Base-by-base conservation (phyloP, 1,284 basidiomycete genomes). In the Cerrena zonata region DNA sequence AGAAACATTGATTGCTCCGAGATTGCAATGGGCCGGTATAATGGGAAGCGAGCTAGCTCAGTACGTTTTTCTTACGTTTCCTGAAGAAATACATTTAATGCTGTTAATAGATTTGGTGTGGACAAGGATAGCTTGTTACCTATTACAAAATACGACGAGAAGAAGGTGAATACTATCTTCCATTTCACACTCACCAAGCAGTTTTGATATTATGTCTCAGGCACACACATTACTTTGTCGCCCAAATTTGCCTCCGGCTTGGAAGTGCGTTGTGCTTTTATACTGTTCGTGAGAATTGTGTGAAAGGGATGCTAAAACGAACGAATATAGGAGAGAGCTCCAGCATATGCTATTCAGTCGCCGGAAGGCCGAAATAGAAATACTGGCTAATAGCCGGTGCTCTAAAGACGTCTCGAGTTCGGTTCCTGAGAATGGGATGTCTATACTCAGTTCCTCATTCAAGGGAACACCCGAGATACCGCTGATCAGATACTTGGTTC, bases 321-420 rank as follows among this genome's bases (percentile, higher is more conserved):
- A 13, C 41, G 21, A 22, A 19, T 43, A 13, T 56, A 91, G 91
- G 63, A 82, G 78, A 52, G 91, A 94, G 61, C 79, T 95, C 3
- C 76, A 75, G 62, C 73, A 79, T 56, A 91, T 95, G 79, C 67
- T 95, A 25, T 82, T 88, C 63, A 76, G 72, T 4, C 78, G 86
- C 36, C 79, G 83, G 47, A 96, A 96, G 67, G 92, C 92, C 1
- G 93, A 95, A 68, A 93, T 92, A 52, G 89, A 95, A 65, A 75
- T 91, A 40, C 65, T 94, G 46, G 66, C 73, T 34, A 34, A 34
- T 34, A 15, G 15, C 30, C 30, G 7, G 30, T n/a, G n/a, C n/a
- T n/a, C n/a, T n/a, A n/a, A n/a, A n/a, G n/a, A n/a, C n/a, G n/a
- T n/a, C n/a, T n/a, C n/a, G n/a, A n/a, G n/a, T n/a, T n/a, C n/a